These are phyloP conservation scores for Sparassis latifolia DNA, from an alignment of 1,284 basidiomycete genomes.

Conservation along the genomic window DNA sequence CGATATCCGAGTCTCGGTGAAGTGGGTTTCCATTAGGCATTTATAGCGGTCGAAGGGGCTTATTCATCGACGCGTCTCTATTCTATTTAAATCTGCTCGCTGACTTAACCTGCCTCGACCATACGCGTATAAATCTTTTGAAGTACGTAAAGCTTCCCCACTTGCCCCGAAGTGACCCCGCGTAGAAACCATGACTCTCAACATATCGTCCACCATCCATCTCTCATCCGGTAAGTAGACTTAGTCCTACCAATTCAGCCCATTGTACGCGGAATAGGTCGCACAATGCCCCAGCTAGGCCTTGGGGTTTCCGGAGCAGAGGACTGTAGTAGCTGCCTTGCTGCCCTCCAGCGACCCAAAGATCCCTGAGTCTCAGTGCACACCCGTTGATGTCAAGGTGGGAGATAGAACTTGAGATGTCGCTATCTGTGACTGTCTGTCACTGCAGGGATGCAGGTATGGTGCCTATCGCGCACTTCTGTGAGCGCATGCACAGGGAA, in stretches of 20 bases:
- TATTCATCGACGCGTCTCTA: too few relatives aligned
- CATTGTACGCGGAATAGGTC: conserved; percentile 24
- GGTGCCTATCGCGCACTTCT: not conserved
- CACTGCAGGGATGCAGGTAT: too few relatives aligned
- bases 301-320: conserved; percentile 77
- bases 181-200: not conserved
- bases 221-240: conserved; percentile 1
- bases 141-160: too few relatives aligned
- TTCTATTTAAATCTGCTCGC: too few relatives aligned
- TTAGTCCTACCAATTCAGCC: not conserved
- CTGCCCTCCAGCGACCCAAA: conserved; percentile 62
- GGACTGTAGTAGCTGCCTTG: conserved; percentile 47
- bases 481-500: not conserved
- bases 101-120: too few relatives aligned
- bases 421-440: too few relatives aligned
- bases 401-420: too few relatives aligned
- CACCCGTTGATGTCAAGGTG: not conserved
- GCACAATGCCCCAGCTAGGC: conserved; percentile 65
- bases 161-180: too few relatives aligned
- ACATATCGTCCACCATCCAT: not conserved
- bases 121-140: too few relatives aligned
- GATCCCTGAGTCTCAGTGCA: conserved; percentile 25
- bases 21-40: too few relatives aligned
- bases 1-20: too few relatives aligned
- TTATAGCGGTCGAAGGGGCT: too few relatives aligned